Evolutionary conservation across 1,284 basidiomycete species (phyloP), one percentile per base, ranked within the genome.

Genomic region (Lentinula novae-zelandiae): DNA sequence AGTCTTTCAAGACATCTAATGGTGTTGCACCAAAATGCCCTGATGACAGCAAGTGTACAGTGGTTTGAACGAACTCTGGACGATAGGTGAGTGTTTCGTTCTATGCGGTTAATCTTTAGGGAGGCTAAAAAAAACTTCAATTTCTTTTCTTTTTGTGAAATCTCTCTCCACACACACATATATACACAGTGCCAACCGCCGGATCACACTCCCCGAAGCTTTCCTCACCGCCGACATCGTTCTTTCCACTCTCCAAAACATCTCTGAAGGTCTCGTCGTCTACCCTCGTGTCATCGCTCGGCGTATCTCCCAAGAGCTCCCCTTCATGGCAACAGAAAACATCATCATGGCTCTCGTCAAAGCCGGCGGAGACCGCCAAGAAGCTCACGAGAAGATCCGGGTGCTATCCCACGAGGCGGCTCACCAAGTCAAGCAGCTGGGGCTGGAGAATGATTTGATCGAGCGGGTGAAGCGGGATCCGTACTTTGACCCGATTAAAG

Each of bases 261-360:
- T 99, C 70, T 92, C 90, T 8, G 97, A 99, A 76, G 97, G 96
- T 1, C 83, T 99, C 22, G 96, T 99, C 34, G 96, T 99, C 61
- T 99, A 99, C 76, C 96, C 96, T 15, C 89, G 89, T 70, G 96
- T 99, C 66, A 99, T 99, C 69, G 90, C 82, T 5, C 87, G 95
- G 50, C 87, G 94, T 48, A 96, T 99, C 72, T 76, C 87, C 20
- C 93, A 97, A 74, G 97, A 99, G 76, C 82, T 99, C 39, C 97
- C 97, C 1, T 99, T 99, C 83, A 99, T 99, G 97, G 93, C 93
- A 2, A 96, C 95, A 2, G 95, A 98, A 76, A 99, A 99, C 76
- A 85, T 99, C 75, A 99, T 99, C 79, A 99, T 99, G 97, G 95
- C 95, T 10, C 89, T 99, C 64, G 97, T 99, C 62, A 96, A 96